Evolutionary conservation across 805 yeast species (phyloP).

Genomic region (Metschnikowia colocasiae): DNA sequence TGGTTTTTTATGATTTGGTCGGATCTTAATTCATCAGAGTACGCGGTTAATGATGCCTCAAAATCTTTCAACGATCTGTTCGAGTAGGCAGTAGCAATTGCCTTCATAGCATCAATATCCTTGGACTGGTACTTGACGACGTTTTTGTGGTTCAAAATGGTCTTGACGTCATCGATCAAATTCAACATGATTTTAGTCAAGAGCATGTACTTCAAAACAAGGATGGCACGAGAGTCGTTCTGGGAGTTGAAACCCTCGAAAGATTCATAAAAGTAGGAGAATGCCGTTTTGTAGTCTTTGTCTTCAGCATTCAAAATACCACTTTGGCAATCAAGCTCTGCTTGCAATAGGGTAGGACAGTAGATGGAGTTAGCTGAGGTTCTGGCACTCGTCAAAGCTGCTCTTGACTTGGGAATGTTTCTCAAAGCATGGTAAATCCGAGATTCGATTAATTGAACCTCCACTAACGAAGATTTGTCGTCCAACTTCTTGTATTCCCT

Average conservation of each 20-base stretch:
- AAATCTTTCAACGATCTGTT: slow-evolving; percentile 89
- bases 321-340: slow-evolving; percentile 91
- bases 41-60: slow-evolving; percentile 73
- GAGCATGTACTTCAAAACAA: slow-evolving; percentile 87
- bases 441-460: slow-evolving; percentile 88
- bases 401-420: slow-evolving; percentile 86
- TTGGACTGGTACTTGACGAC: slow-evolving; percentile 68
- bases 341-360: slow-evolving; percentile 90
- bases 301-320: slow-evolving; percentile 97
- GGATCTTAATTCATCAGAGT: slow-evolving; percentile 69
- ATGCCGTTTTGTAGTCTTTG: slow-evolving; percentile 93
- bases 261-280: slow-evolving; percentile 90
- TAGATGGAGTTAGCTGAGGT: slow-evolving; percentile 97
- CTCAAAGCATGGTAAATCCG: slow-evolving; percentile 88
- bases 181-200: slow-evolving; percentile 91
- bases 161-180: slow-evolving; percentile 78
- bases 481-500: slow-evolving; percentile 89
- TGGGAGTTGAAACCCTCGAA: slow-evolving; percentile 85
- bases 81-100: slow-evolving; percentile 84
- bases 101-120: slow-evolving; percentile 93
- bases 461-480: slow-evolving; percentile 92
- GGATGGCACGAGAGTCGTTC: slow-evolving; percentile 56
- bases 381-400: slow-evolving; percentile 90
- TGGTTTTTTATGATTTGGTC: slow-evolving; percentile 90
- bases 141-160: slow-evolving; percentile 68